Evolutionary conservation across 441 rosid species (phyloP), one percentile per base, ranked within the genome.

Genomic region (Rhodomyrtus psidioides): DNA sequence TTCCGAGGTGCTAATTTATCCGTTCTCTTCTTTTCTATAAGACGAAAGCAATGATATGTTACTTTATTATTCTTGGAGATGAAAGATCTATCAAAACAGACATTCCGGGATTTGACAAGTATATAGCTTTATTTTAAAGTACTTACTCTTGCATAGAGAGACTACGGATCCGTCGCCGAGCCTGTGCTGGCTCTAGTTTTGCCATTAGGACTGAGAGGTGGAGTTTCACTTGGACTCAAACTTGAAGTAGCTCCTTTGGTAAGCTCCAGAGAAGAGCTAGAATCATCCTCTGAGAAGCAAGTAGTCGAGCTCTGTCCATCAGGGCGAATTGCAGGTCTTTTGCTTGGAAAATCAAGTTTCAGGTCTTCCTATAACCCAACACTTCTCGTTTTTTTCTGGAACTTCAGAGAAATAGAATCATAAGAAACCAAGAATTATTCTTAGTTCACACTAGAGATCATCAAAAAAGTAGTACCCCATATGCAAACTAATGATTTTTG

Each of bases 1-100:
- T 91, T 85, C 89, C 91, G 75, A 94, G 88, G 87, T 95, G 91
- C 90, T 92, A 96, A 85, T 93, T 95, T 57, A 94, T 95, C 85
- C 93, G 91, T 19, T 95, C 98, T 88, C 98, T 92, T 92, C 96
- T 91, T 93, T 94, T 94, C 97, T 94, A 93, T 85, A 89, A 74
- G 42, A 89, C 39, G 10, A 82, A 39, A 83, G 82, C 84, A 87
- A 82, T 49, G 30, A 60, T 42, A 34, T 21, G 55, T 90, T 85
- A 86, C 44, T 46, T 24, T n/a, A 55, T 79, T 85, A 55, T 70
- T 44, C 51, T 55, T 23, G 82, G 55, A 55, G 57, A 74, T 23
- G n/a, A 65, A 84, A 60, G 79, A 70, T 34, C 76, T 34, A 46
- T 34, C 49, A 21, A 21, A 49, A 70, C 39, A 70, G 19, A 19